These are phyloP conservation scores for Opeltia flavorubescens DNA, from an alignment of 495 filamentous ascomycete genomes.

Conservation along the genomic window DNA sequence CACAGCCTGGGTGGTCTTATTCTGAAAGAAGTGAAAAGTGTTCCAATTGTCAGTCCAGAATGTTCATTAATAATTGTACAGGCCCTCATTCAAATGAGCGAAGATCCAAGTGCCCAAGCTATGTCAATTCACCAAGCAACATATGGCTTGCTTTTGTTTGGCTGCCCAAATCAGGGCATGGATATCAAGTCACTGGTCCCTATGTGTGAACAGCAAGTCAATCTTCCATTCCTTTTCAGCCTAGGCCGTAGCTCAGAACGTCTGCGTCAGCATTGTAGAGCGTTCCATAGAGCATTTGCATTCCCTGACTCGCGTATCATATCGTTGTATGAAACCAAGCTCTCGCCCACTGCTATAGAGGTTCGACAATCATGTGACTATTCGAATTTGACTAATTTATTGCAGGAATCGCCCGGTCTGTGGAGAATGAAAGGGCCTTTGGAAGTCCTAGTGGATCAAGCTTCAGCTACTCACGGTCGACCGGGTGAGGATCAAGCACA, in stretches of 20 bases:
- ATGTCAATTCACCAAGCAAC: slow-evolving; percentile 5
- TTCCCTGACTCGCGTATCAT: slow-evolving; percentile 10
- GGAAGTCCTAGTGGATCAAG: not conserved
- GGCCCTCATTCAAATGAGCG: slow-evolving; percentile 5
- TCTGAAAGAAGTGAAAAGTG: slow-evolving; percentile 14
- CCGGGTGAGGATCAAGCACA: not conserved
- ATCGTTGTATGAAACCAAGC: slow-evolving; percentile 11
- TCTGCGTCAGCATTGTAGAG: slow-evolving; percentile 5
- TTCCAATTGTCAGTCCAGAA: too few species aligned
- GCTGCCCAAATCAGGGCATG: slow-evolving; percentile 16
- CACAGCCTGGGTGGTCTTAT: slow-evolving; percentile 17
- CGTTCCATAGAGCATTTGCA: slow-evolving; percentile 9
- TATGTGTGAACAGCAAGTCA: slow-evolving; percentile 12
- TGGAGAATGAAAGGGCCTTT: not conserved
- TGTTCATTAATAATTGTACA: too few species aligned
- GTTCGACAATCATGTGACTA: not conserved
- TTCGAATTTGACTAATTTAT: not conserved
- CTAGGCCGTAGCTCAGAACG: slow-evolving; percentile 7
- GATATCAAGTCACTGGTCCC: slow-evolving; percentile 12
- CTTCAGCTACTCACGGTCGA: not conserved
- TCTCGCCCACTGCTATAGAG: slow-evolving; percentile 6
- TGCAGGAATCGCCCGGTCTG: not conserved
- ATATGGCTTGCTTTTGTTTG: slow-evolving; percentile 16
- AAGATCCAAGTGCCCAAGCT: not conserved
- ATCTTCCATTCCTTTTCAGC: slow-evolving; percentile 5